A percentile compares a stretch with the other conserved stretches of the same genome.
Evolutionary conservation across 345 rosid species (phyloP).

Genomic region (Cochlearia excelsa): DNA sequence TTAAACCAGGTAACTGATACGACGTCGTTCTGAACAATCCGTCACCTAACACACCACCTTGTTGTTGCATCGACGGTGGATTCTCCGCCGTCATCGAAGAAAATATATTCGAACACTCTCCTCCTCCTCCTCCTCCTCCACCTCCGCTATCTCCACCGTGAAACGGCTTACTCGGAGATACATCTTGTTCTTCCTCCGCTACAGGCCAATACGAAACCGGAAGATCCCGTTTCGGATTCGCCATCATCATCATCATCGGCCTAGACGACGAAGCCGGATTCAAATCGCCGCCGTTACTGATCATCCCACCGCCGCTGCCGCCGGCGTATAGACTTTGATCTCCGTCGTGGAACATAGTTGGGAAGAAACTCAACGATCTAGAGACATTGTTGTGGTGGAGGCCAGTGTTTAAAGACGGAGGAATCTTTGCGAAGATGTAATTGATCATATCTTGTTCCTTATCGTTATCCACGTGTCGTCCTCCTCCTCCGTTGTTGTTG

Average conservation of each 20-base stretch:
- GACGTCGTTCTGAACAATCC: constrained; percentile 51
- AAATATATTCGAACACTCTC: constrained; percentile 21
- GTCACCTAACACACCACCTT: constrained; percentile 54
- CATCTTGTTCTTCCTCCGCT: constrained; percentile 29
- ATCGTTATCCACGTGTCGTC: constrained; percentile 40
- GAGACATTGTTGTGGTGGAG: constrained; percentile 30
- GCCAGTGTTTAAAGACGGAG: constrained; percentile 32
- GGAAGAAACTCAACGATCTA: constrained; percentile 23
- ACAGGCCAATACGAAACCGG: constrained; percentile 58
- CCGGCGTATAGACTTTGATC: constrained; percentile 13
- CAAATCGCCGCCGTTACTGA: not conserved
- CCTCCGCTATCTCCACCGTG: constrained; percentile 32
- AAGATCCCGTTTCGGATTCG: constrained; percentile 51
- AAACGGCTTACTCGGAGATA: constrained; percentile 51
- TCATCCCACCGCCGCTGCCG: constrained; percentile 5
- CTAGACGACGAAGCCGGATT: constrained; percentile 37
- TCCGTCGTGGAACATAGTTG: constrained; percentile 14
- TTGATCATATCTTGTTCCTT: constrained; percentile 36
- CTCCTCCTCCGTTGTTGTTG: constrained; percentile 17
- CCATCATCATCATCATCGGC: constrained; percentile 47
- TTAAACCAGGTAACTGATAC: constrained; percentile 63
- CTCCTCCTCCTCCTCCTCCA: not conserved
- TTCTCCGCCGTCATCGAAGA: constrained; percentile 32
- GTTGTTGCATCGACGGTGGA: constrained; percentile 32
- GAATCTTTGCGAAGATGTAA: constrained; percentile 52